Percentiles rank a stretch among this genome's conserved stretches.
Conservation (phyloP, 768 basidiomycete genomes). For the Trametes cinnabarina region DNA sequence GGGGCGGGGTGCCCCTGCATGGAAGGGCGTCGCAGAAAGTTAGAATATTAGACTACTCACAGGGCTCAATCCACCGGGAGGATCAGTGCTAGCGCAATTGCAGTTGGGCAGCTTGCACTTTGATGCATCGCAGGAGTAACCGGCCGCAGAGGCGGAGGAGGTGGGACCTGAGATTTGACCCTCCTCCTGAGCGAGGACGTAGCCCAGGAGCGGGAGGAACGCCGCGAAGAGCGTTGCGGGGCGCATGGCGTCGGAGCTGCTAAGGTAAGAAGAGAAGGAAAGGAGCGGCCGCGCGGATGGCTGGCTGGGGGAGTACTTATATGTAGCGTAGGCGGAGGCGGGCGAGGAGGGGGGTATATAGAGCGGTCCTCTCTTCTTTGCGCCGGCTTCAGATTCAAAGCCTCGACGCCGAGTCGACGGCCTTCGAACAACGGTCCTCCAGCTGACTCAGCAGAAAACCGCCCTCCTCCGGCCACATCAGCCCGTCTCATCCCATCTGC, state of each 20-base stretch:
- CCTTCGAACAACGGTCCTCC: not conserved
- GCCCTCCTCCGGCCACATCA: conserved; percentile 7
- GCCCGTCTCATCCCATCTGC: not conserved
- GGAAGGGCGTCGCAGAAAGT: conserved; percentile 5
- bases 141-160: conserved; percentile 51
- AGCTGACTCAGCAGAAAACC: conserved; percentile 12
- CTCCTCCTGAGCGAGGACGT: conserved; percentile 20
- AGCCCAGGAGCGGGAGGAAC: conserved; percentile 15
- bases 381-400: not conserved
- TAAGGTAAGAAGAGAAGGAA: not conserved
- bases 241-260: conserved; percentile 7
- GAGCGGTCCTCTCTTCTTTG: not conserved
- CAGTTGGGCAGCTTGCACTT: conserved; percentile 69
- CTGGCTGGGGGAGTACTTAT: not conserved
- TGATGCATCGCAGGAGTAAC: conserved; percentile 66
- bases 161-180: conserved; percentile 48
- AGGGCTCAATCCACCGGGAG: conserved; percentile 67
- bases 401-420: not conserved
- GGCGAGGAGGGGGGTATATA: conserved; percentile 6
- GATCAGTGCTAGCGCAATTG: conserved; percentile 68
- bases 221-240: conserved; percentile 15
- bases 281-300: not conserved
- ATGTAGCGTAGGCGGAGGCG: not conserved
- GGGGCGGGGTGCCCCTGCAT: not conserved
- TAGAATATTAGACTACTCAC: conserved; percentile 39